These are phyloP conservation scores for Zygosaccharomyces siamensis DNA, from an alignment of 805 yeast genomes.

Conservation along the genomic window DNA sequence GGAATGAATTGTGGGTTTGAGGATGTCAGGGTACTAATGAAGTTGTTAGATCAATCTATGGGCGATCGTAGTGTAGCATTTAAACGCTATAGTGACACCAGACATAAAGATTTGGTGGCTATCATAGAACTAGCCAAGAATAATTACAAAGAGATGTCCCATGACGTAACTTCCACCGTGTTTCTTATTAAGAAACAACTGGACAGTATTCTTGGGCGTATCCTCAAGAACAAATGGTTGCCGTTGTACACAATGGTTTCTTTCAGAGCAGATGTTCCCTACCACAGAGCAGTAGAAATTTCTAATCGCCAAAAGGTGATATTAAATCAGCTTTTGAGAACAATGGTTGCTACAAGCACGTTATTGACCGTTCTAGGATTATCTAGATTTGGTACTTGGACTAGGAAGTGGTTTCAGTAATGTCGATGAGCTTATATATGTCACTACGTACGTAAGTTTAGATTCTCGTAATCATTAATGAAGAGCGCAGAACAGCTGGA, in stretches of 20 bases:
- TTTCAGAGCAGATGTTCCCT: slow-evolving; percentile 76
- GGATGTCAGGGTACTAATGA: slow-evolving; percentile 68
- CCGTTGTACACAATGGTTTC: slow-evolving; percentile 92
- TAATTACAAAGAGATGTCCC: slow-evolving; percentile 84
- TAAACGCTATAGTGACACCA: slow-evolving; percentile 44
- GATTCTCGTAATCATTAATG: not conserved
- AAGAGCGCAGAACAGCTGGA: not conserved
- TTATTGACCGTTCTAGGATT: slow-evolving; percentile 1
- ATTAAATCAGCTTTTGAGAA: slow-evolving; percentile 31
- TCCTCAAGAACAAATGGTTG: slow-evolving; percentile 62
- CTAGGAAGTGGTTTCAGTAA: not conserved
- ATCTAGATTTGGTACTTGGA: slow-evolving; percentile 4
- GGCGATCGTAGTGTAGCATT: slow-evolving; percentile 48
- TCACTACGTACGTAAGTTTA: slow-evolving; percentile 7
- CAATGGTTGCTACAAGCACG: slow-evolving; percentile 9
- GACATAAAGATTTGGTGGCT: slow-evolving; percentile 67
- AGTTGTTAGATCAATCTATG: slow-evolving; percentile 38
- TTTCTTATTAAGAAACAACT: slow-evolving; percentile 63
- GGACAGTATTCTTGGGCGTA: slow-evolving; percentile 59
- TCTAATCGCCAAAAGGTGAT: slow-evolving; percentile 53
- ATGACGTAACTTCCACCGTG: slow-evolving; percentile 57
- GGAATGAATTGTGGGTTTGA: slow-evolving; percentile 97
- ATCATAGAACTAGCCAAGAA: slow-evolving; percentile 73
- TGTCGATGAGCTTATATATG: not conserved
- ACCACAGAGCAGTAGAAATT: slow-evolving; percentile 57